A percentile compares a stretch with the other conserved stretches of the same genome.
These are phyloP conservation scores for Auricularia sp. DNA, from an alignment of 768 basidiomycete genomes.

Conservation along the genomic window DNA sequence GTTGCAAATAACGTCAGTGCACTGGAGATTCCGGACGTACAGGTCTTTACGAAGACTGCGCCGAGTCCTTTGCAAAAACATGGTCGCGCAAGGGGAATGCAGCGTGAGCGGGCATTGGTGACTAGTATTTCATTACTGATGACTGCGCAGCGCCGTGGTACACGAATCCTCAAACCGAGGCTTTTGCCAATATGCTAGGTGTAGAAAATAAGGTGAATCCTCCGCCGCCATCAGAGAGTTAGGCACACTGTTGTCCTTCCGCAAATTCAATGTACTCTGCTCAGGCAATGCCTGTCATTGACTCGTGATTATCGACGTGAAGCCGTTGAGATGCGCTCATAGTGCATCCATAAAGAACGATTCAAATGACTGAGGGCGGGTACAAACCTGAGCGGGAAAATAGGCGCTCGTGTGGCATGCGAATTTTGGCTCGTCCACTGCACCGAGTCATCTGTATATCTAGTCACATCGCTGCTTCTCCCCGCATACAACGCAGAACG, in stretches of 20 bases:
- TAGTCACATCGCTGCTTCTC: not conserved
- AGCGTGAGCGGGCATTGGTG: slow-evolving; percentile 24
- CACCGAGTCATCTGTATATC: not conserved
- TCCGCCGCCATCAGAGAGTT: slow-evolving; percentile 1
- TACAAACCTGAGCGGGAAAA: not conserved
- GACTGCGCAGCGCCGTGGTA: slow-evolving; percentile 53
- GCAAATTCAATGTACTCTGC: not conserved
- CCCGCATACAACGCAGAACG: not conserved
- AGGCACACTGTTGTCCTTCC: not conserved
- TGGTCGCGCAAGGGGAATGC: slow-evolving; percentile 23
- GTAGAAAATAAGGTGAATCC: slow-evolving; percentile 63
- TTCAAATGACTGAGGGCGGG: not conserved
- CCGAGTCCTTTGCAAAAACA: slow-evolving; percentile 38
- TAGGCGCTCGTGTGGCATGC: not conserved
- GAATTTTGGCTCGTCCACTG: not conserved
- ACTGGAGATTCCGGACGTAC: slow-evolving; percentile 12
- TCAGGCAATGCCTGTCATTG: no score
- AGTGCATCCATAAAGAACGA: not conserved
- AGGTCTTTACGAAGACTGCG: slow-evolving; percentile 52
- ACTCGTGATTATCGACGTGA: no score
- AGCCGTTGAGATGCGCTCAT: no score
- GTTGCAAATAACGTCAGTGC: slow-evolving; percentile 45
- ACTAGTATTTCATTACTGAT: slow-evolving; percentile 1
- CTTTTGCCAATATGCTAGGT: slow-evolving; percentile 70
- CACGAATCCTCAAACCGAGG: slow-evolving; percentile 81